A percentile compares a stretch with the other conserved stretches of the same genome.
Conservation (phyloP, 768 basidiomycete species). For the Cyclocybe cylindracea region DNA sequence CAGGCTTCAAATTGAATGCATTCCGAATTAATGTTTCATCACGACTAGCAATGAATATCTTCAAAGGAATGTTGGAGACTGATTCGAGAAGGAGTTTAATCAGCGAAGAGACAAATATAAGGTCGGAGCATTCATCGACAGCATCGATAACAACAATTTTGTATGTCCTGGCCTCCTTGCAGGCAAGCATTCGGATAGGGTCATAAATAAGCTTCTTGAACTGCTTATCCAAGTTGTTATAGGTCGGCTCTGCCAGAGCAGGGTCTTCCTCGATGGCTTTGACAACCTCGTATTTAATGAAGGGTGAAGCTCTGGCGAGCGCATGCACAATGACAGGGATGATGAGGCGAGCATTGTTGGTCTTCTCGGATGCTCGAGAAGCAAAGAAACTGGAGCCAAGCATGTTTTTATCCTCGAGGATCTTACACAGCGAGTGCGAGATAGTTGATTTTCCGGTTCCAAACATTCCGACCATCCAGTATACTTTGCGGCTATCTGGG, state of each 20-base stretch:
- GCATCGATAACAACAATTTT: constrained; percentile 13
- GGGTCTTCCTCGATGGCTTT: constrained; percentile 9
- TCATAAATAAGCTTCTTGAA: constrained; percentile 5
- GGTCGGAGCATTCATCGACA: constrained; percentile 9
- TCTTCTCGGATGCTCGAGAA: constrained; percentile 8
- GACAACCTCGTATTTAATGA: constrained; percentile 8
- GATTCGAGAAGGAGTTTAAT: constrained; percentile 7
- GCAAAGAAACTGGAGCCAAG: constrained; percentile 5
- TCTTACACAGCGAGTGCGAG: constrained; percentile 3
- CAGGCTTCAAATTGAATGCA: neutral
- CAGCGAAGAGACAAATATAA: constrained; percentile 3
- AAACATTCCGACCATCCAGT: constrained; percentile 10
- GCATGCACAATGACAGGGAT: constrained; percentile 5
- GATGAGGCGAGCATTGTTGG: constrained; percentile 4
- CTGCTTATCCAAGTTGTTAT: constrained; percentile 3
- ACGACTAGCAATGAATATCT: constrained; percentile 9
- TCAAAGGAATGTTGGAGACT: constrained; percentile 1
- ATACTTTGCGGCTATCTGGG: neutral
- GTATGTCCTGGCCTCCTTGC: neutral
- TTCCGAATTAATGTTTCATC: constrained; percentile 8
- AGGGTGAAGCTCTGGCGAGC: constrained; percentile 8
- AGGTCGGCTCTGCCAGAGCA: constrained; percentile 7
- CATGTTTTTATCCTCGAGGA: constrained; percentile 1
- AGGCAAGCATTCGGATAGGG: neutral
- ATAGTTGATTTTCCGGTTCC: constrained; percentile 5